Base-by-base conservation (phyloP, 1,139 yeast genomes). In the Taiozyma sp. region DNA sequence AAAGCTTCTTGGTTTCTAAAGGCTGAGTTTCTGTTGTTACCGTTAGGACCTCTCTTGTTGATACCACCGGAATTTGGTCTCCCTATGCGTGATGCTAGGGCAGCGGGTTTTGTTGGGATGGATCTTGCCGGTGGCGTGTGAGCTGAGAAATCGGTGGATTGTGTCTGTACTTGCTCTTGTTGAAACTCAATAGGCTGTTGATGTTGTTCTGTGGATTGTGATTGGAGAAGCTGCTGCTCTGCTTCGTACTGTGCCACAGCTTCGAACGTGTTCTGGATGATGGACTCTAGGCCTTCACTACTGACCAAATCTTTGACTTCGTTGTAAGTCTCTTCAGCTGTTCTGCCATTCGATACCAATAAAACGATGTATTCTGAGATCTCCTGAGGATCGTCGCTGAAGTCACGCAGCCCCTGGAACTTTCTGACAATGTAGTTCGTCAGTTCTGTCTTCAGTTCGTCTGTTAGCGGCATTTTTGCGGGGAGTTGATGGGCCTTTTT, bases 361-460 rank as follows among this genome's bases (percentile, higher is more conserved):
- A 87, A 78, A 24, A 84, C 78, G 54, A 90, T 82, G 65, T 82
- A 90, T 65, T 90, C 96, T 16, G 96, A 89, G 43, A 87, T 86
- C 64, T 86, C 90, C 45, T 75, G 81, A 34, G 89, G 83, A 65
- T 89, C 96, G 54, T 87, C 96, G 9, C 66, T 66, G 53, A 76
- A 68, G 50, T 72, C 72, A 10, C 67, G 67, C 4, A 71, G 51
- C 39, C 67, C 66, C 30, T 59, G 57, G 39, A 70, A 58, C 56
- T 68, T 69, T 50, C 62, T 66, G 23, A 69, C 67, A 12, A 71
- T 67, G 41, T 66, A 67, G 24, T 63, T 58, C 53, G 70, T 70
- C 47, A 71, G 57, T 53, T 68, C 69, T 48, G 63, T 65, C 39
- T 69, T 61, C 23, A 62, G 56, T 43, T 65, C 67, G 46, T 66